Evolutionary conservation across 1,284 basidiomycete genomes (phyloP), one percentile per base, ranked within the genome.

Genomic region (Erythrobasidium hasegawianum): DNA sequence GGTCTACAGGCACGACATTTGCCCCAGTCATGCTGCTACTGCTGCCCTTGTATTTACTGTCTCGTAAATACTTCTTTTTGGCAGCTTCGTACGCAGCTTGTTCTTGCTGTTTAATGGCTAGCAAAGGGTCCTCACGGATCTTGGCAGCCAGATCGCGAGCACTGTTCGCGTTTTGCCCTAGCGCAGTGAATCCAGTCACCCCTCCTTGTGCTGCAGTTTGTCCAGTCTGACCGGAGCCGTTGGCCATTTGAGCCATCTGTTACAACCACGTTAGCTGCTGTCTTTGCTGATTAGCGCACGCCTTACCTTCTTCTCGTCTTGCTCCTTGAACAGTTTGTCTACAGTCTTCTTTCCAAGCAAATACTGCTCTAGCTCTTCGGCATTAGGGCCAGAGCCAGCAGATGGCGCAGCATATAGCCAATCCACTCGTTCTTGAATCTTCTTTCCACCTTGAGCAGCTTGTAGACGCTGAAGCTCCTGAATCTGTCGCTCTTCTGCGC

Each of bases 351-450:
- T 98, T n/a, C 95, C 96, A 29, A 98, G 82, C 4, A 98, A 80
- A 75, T 98, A 98, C 72, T 95, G 92, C 80, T 98, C 96, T 72
- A 97, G 79, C 69, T 98, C 95, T 72, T 90, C 91, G 29, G 88
- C 79, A 71, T 91, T 95, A 71, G 89, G 85, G 65, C 81, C 87
- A 68, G 83, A 86, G 14, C 88, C 90, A 4, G 87, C 85, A 0
- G 90, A 89, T 1, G 96, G 95, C 0, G 95, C 96, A 14, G 94
- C 83, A 80, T 98, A 98, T 90, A 98, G 95, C 96, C 96, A 98
- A 77, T 98, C 95, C 59, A 98, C 79, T 75, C 92, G 91, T 77
- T 97, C 94, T 56, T 87, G 84, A 71, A 90, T 82, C 79, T 94
- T 96, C 81, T 88, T 91, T 29, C 96, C 96, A 8, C 95, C 97